Evolutionary conservation across 495 filamentous ascomycete genomes (phyloP), one percentile per base, ranked within the genome.

Genomic region (Achaetomiella virescens): DNA sequence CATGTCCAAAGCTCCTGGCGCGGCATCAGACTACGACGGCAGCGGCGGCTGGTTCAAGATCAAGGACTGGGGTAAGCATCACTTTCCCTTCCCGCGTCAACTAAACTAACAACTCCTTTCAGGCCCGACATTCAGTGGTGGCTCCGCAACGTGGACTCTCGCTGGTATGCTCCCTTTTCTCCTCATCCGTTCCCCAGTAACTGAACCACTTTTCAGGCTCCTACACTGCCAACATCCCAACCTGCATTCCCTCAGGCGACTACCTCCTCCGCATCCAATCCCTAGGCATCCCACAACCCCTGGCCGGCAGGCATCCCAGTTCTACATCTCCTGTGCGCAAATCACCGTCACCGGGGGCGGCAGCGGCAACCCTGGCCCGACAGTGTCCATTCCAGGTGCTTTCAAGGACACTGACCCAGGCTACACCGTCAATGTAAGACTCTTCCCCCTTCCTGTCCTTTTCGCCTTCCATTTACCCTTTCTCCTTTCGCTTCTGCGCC

Each of bases 261-360:
- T 87, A 87, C 58, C 80, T 87, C 29, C 62, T 86, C 44, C 73
- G 84, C 4, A 80, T 81, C 52, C 81, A 86, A 64, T 73, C 75
- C 25, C 73, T 86, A n/a, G 82, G 72, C 29, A 78, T 84, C 66
- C n/a, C 81, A 85, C 71, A 84, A 84, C 64, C 66, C 66, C 20
- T 69, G 60, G 57, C 79, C 79, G 15, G 74, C 72, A 11, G 70
- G 61, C 27, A 75, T 70, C 21, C 77, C 70, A 76, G 63, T 84
- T 81, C 66, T 84, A 84, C 61, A 70, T 84, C 60, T 64, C 66
- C 38, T 87, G 84, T 61, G 81, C 77, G 11, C 84, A 86, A 57
- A 53, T 87, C 61, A 80, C 70, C 18, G 76, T 87, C 48, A 74
- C 69, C 8, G 78, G 77, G 17, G 77, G 79, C 25, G 82, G 82